These are phyloP conservation scores for Citrullus colocynthis DNA, from an alignment of 306 rosid species.

Conservation along the genomic window DNA sequence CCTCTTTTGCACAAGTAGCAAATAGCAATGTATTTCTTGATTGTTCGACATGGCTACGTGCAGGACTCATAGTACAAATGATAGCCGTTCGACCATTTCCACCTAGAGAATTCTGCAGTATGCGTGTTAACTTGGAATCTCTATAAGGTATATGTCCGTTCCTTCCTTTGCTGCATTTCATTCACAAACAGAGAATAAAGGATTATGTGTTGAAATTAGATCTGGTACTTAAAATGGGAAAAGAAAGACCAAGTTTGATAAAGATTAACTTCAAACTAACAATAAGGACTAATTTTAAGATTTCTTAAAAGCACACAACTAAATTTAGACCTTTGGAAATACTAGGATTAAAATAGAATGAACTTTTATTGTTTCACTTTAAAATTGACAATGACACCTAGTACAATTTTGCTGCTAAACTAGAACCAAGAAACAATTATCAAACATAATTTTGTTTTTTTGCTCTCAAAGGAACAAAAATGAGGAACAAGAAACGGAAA, in stretches of 20 bases:
- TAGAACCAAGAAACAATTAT: not conserved
- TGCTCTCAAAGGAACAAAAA: not conserved
- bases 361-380: no score
- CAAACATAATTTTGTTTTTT: not conserved
- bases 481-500: not conserved
- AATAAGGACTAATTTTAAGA: no score
- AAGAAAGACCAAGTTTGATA: no score
- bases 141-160: conserved; percentile 77
- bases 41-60: conserved; percentile 68
- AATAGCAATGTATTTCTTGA: conserved; percentile 76
- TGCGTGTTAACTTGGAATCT: conserved; percentile 85
- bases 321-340: no score
- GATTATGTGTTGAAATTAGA: not conserved
- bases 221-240: not conserved
- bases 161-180: conserved; percentile 61
- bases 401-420: not conserved
- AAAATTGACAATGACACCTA: no score
- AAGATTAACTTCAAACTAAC: no score
- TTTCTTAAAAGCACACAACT: no score
- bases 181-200: not conserved
- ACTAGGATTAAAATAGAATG: no score
- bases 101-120: conserved; percentile 83
- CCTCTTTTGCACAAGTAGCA: conserved; percentile 82
- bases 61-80: conserved; percentile 86
- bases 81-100: conserved; percentile 94